Conservation (phyloP, 257 asterid genomes). For the Forsythia suspensa region DNA sequence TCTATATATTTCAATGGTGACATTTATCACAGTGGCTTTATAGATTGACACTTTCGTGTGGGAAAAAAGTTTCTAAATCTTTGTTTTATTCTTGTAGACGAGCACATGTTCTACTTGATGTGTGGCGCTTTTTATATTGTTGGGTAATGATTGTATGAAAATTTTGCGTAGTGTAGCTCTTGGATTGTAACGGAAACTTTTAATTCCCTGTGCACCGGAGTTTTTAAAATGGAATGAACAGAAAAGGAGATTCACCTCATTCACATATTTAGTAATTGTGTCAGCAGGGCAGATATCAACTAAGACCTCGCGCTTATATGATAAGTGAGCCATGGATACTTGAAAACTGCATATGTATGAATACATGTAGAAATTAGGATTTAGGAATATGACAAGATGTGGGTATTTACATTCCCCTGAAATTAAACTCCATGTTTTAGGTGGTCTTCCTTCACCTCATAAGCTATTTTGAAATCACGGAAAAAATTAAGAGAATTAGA, state of each 20-base stretch:
- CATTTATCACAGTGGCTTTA: background rate
- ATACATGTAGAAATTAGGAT: background rate
- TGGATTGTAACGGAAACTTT: slow-evolving; percentile 7
- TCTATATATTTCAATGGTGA: background rate
- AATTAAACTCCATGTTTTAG: background rate
- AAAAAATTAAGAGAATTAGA: background rate
- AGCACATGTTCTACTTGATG: background rate
- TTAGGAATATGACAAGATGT: too few species aligned
- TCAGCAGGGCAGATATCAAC: background rate
- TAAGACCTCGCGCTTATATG: background rate
- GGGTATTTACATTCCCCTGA: background rate
- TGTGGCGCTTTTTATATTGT: background rate
- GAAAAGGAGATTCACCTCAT: background rate
- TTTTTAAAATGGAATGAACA: background rate
- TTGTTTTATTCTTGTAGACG: background rate
- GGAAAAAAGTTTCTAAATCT: background rate
- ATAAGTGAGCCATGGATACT: background rate
- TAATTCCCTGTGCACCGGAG: slow-evolving; percentile 1
- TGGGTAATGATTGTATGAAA: background rate
- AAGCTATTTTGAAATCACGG: background rate
- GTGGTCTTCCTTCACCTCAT: background rate
- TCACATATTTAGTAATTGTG: background rate
- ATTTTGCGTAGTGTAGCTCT: background rate
- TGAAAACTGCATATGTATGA: slow-evolving; percentile 1
- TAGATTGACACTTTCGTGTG: background rate